Conservation (phyloP, 2,329 filamentous ascomycete genomes). For the Aspergillus melleus region DNA sequence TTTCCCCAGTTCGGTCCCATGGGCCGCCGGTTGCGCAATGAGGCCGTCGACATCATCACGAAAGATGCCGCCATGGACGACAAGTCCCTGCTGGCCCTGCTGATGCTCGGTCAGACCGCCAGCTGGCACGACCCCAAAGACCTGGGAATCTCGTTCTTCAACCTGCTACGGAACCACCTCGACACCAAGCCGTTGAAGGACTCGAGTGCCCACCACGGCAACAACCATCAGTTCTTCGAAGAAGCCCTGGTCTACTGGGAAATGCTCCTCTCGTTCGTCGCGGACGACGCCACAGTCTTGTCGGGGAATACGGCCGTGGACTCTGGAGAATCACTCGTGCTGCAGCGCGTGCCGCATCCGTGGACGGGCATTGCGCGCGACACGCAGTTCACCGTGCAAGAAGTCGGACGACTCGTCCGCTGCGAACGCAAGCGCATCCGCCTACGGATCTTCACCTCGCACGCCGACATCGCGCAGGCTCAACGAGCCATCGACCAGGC, state of each 20-base stretch:
- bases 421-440: slow-evolving; percentile 37
- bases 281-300: slow-evolving; percentile 37
- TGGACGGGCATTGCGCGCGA: slow-evolving; percentile 43
- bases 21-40: slow-evolving; percentile 53
- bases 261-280: slow-evolving; percentile 58
- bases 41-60: slow-evolving; percentile 54
- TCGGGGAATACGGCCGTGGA: slow-evolving; percentile 22
- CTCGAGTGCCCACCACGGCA: slow-evolving; percentile 25
- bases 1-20: slow-evolving; percentile 55
- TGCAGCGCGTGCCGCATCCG: slow-evolving; percentile 39
- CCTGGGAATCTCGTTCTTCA: slow-evolving; percentile 55
- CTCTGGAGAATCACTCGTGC: slow-evolving; percentile 27
- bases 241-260: slow-evolving; percentile 60
- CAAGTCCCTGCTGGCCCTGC: slow-evolving; percentile 57
- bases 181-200: slow-evolving; percentile 38
- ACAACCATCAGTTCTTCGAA: slow-evolving; percentile 56
- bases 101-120: slow-evolving; percentile 60
- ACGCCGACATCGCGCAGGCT: slow-evolving; percentile 33
- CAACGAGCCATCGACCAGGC: slow-evolving; percentile 39
- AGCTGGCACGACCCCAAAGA: slow-evolving; percentile 60
- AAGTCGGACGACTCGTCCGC: slow-evolving; percentile 47
- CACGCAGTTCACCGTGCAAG: slow-evolving; percentile 40
- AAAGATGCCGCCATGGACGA: slow-evolving; percentile 51
- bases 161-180: slow-evolving; percentile 43
- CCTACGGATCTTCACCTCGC: slow-evolving; percentile 38